Evolutionary conservation across 495 filamentous ascomycete genomes (phyloP).

Genomic region (Talaromyces wortmannii): DNA sequence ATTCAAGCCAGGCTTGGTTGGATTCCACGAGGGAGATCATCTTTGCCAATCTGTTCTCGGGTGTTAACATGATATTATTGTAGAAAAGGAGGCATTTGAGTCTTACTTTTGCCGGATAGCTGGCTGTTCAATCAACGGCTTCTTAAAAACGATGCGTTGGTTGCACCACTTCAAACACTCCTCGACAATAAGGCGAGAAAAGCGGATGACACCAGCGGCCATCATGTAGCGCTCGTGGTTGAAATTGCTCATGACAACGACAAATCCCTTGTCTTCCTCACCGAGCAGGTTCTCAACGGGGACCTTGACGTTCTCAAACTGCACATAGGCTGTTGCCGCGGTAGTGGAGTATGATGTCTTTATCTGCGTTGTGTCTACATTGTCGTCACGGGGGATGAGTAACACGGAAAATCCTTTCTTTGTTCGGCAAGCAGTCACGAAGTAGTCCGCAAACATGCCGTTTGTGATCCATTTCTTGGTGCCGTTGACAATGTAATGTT

Average conservation of each 20-base stretch:
- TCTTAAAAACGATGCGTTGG: slow-evolving; percentile 80
- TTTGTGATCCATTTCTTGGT: slow-evolving; percentile 97
- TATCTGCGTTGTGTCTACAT: slow-evolving; percentile 68
- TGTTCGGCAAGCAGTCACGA: slow-evolving; percentile 74
- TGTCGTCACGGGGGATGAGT: slow-evolving; percentile 64
- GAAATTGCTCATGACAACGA: slow-evolving; percentile 84
- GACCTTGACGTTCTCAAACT: slow-evolving; percentile 84
- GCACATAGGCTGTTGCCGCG: slow-evolving; percentile 73
- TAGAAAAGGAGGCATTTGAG: not conserved
- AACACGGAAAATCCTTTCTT: slow-evolving; percentile 77
- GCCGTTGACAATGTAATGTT: slow-evolving; percentile 79
- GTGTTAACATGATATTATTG: not conserved
- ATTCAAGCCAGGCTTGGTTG: slow-evolving; percentile 81
- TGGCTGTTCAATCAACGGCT: slow-evolving; percentile 75
- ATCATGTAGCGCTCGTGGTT: slow-evolving; percentile 77
- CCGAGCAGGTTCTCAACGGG: slow-evolving; percentile 74
- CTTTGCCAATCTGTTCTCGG: slow-evolving; percentile 53
- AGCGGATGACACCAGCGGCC: slow-evolving; percentile 56
- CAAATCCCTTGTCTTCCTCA: slow-evolving; percentile 80
- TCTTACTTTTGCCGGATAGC: slow-evolving; percentile 74
- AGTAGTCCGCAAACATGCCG: slow-evolving; percentile 77
- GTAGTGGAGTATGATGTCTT: slow-evolving; percentile 81
- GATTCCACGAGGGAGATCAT: slow-evolving; percentile 81
- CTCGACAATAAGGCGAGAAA: slow-evolving; percentile 64
- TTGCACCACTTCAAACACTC: slow-evolving; percentile 88